phyloP scores from a whole-genome alignment of 192 early-diverging fungal genomes.

The Paraglomus occultum region DNA sequence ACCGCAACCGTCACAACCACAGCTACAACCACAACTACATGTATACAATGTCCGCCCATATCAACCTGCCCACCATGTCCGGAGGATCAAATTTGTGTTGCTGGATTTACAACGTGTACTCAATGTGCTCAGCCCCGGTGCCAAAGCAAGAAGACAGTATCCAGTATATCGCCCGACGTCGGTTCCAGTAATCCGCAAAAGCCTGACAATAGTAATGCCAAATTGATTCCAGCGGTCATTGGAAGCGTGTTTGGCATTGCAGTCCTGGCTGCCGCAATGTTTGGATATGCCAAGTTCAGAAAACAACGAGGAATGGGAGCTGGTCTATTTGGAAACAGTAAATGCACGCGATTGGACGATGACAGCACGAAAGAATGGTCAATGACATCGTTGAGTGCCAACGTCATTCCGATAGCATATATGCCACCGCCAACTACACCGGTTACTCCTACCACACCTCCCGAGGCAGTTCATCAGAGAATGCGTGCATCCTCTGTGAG shows the following conservation, averaged over 20 bases:
- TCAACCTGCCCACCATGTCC: neutral
- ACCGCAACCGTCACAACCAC: too few relatives aligned
- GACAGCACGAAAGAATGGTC: neutral
- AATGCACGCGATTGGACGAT: neutral
- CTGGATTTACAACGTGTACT: neutral
- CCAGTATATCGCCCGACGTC: neutral
- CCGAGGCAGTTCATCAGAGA: neutral
- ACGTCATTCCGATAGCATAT: conserved; percentile 30
- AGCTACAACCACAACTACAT: too few relatives aligned
- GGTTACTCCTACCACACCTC: conserved; percentile 1
- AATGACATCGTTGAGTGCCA: neutral
- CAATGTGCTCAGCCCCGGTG: conserved; percentile 2
- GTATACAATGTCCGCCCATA: too few relatives aligned
- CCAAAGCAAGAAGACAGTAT: neutral
- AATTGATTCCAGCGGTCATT: conserved; percentile 18
- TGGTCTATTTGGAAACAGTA: neutral
- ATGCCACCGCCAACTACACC: conserved; percentile 11
- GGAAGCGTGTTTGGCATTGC: conserved; percentile 10
- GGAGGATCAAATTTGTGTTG: neutral
- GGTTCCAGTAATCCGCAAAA: neutral
- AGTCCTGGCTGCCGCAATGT: neutral
- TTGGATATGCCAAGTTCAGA: neutral
- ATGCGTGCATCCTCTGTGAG: neutral
- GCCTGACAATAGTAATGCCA: neutral
- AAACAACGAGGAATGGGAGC: neutral